Conservation (phyloP, 2,329 filamentous ascomycete species). For the Trichoderma pleuroti region DNA sequence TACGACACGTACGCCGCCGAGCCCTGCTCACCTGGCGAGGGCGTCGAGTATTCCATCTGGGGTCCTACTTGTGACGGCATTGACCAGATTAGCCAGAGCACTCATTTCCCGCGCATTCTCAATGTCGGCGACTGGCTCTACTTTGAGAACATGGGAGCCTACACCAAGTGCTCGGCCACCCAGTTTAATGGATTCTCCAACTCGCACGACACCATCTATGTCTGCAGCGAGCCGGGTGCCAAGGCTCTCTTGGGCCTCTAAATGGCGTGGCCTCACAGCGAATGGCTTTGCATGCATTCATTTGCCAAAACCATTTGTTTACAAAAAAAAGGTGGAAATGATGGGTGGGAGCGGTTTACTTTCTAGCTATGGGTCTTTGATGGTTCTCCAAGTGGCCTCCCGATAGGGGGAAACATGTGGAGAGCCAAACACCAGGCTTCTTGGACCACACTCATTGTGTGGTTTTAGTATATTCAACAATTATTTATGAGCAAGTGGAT, state of each 20-base stretch:
- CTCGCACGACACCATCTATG: conserved; percentile 87
- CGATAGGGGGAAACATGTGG: background rate
- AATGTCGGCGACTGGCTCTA: conserved; percentile 97
- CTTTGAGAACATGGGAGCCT: conserved; percentile 98
- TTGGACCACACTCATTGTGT: background rate
- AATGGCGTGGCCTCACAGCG: background rate
- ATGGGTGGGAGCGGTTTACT: conserved; percentile 3
- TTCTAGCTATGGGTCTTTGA: conserved; percentile 5
- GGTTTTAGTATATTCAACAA: background rate
- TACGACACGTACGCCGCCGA: conserved; percentile 55
- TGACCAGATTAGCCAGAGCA: conserved; percentile 84
- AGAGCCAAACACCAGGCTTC: background rate
- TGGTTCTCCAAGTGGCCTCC: background rate
- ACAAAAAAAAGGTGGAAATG: background rate
- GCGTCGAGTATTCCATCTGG: conserved; percentile 91
- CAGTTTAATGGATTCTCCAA: conserved; percentile 97
- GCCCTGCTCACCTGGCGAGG: conserved; percentile 43
- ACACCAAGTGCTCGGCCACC: conserved; percentile 96
- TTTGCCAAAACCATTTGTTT: background rate
- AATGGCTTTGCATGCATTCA: background rate
- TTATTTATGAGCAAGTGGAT: background rate
- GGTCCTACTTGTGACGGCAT: conserved; percentile 97
- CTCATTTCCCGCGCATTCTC: conserved; percentile 70
- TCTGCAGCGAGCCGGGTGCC: conserved; percentile 89
- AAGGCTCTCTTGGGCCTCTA: conserved; percentile 57